phyloP scores from a whole-genome alignment of 495 filamentous ascomycete species.

The Penicillium pancosmium region DNA sequence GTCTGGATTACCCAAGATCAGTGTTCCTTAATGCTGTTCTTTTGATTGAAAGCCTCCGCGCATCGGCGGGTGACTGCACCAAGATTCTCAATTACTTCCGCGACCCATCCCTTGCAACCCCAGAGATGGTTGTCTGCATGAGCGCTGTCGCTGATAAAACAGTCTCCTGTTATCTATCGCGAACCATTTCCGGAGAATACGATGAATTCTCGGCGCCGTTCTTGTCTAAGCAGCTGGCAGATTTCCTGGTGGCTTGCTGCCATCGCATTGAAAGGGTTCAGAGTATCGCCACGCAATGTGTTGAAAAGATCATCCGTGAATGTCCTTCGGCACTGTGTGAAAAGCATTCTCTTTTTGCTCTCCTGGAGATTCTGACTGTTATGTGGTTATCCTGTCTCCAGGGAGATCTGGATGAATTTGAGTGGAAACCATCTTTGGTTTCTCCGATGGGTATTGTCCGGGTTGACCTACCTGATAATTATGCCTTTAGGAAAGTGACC shows the following conservation, averaged over 20 bases:
- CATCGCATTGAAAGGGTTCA: slow-evolving; percentile 90
- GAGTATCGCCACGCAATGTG: slow-evolving; percentile 75
- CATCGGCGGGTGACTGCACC: slow-evolving; percentile 81
- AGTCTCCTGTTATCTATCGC: slow-evolving; percentile 71
- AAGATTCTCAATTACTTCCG: slow-evolving; percentile 88
- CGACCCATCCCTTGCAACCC: slow-evolving; percentile 78
- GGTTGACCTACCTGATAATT: slow-evolving; percentile 91
- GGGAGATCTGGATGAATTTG: slow-evolving; percentile 90
- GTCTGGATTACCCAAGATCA: slow-evolving; percentile 80
- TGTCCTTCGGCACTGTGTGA: slow-evolving; percentile 91
- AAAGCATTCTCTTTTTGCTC: slow-evolving; percentile 82
- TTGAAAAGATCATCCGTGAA: slow-evolving; percentile 78
- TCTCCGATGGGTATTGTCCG: slow-evolving; percentile 74
- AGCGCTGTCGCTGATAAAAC: slow-evolving; percentile 74
- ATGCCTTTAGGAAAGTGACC: slow-evolving; percentile 73
- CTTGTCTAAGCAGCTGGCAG: slow-evolving; percentile 82
- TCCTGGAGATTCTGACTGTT: slow-evolving; percentile 86
- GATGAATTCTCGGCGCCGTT: slow-evolving; percentile 80
- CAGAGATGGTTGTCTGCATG: slow-evolving; percentile 85
- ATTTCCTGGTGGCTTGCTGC: slow-evolving; percentile 84
- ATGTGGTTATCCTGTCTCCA: slow-evolving; percentile 96
- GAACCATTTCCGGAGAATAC: slow-evolving; percentile 67
- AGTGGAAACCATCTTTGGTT: slow-evolving; percentile 76
- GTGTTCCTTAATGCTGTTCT: slow-evolving; percentile 88
- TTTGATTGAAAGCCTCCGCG: slow-evolving; percentile 81